Base-by-base conservation (phyloP, 2,329 filamentous ascomycete genomes). In the Ophiocordyceps camponoti-rufipedis region DNA sequence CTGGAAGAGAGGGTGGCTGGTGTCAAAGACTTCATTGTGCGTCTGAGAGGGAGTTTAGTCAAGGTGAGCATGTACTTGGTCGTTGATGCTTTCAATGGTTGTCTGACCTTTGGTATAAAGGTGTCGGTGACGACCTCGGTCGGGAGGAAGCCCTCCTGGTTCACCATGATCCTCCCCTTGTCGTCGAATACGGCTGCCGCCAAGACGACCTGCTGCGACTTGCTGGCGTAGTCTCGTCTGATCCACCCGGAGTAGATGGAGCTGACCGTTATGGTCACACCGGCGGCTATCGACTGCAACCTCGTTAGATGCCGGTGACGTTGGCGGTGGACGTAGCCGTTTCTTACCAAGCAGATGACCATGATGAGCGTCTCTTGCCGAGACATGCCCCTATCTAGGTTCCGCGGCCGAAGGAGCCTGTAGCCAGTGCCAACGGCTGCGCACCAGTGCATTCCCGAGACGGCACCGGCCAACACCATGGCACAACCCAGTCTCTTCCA, bases 401-500 rank as follows among this genome's bases (percentile, higher is more conserved):
- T 47, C 68, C 56, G 46, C 66, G 56, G 50, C 10, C 13, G 31
- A 5, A 70, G 60, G 47, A 83, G 59, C 33, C 67, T 68, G 57
- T 88, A 91, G 10, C 61, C 58, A 4, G 83, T 89, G 9, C 82
- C 82, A 11, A 74, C 70, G 4, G 80, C 72, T 19, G 82, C 85
- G 45, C 80, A 80, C 81, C 84, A 91, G 61, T 91, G 85, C 85
- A 91, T 89, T 1, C 82, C 82, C 4, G 80, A 86, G 1, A 89
- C 82, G 33, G 81, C 83, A n/a, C 73, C 67, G 10, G 83, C 81
- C 39, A 93, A 68, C 19, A 86, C 60, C 44, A 75, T 64, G 14
- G 80, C 81, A 50, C 78, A 84, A 1, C 77, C 53, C 7, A 72
- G 60, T 47, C 85, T 70, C 56, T 84, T 85, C 80, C 80, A 86